Evolutionary conservation across 345 rosid species (phyloP).

Genomic region (Populus euphratica): DNA sequence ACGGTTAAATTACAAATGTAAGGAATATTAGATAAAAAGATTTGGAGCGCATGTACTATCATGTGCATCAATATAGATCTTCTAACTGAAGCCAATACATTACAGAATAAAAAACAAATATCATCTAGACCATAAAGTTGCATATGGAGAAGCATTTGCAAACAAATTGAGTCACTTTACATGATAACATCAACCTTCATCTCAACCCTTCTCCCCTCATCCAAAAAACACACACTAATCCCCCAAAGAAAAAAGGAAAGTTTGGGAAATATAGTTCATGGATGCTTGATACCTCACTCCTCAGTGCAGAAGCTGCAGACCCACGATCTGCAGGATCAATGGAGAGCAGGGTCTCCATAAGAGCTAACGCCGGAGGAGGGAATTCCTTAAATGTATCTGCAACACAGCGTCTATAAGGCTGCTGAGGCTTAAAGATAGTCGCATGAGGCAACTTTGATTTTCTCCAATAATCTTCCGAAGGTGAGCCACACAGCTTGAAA

Average conservation of each 20-base stretch:
- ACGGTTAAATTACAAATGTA: neutral
- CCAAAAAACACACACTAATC: too few species aligned
- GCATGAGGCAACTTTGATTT: conserved; percentile 97
- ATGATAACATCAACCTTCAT: neutral
- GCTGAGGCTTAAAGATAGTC: conserved; percentile 94
- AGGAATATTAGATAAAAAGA: neutral
- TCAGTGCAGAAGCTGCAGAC: conserved; percentile 71
- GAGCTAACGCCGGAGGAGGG: conserved; percentile 77
- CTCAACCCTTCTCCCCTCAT: too few species aligned
- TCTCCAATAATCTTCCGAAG: conserved; percentile 90
- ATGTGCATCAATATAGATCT: neutral
- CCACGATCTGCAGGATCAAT: conserved; percentile 94
- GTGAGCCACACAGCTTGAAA: conserved; percentile 97
- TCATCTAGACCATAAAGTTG: neutral
- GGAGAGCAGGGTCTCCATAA: conserved; percentile 81
- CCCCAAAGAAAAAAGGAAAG: neutral
- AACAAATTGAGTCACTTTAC: neutral
- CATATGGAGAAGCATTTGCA: neutral
- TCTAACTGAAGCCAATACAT: neutral
- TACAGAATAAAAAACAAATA: neutral
- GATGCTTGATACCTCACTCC: conserved; percentile 62
- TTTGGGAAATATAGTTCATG: neutral
- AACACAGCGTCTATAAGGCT: conserved; percentile 86
- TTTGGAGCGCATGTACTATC: neutral
- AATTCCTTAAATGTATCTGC: conserved; percentile 93